phyloP scores from a whole-genome alignment of 768 basidiomycete species.

The Lactarius psammicola region DNA sequence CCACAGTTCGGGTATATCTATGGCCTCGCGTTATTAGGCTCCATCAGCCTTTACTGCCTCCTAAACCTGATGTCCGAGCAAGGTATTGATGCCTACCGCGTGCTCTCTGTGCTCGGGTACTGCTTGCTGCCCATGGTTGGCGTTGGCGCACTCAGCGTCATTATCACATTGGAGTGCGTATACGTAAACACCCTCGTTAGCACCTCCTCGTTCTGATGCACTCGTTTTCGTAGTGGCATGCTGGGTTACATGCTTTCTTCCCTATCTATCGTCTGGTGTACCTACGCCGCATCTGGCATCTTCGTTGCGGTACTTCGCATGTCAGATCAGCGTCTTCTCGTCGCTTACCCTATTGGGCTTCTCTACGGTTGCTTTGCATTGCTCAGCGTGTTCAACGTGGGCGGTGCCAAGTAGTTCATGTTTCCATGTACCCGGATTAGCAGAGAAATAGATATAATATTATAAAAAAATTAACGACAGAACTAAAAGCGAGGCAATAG shows the following conservation, averaged over 20 bases:
- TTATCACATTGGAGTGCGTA: conserved; percentile 83
- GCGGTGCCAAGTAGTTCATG: conserved; percentile 29
- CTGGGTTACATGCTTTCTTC: conserved; percentile 83
- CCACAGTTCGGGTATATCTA: conserved; percentile 99
- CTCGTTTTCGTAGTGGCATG: conserved; percentile 53
- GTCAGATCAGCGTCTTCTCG: conserved; percentile 91
- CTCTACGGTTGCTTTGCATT: conserved; percentile 94
- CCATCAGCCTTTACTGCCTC: conserved; percentile 86
- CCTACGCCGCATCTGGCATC: conserved; percentile 92
- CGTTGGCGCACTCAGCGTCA: conserved; percentile 84
- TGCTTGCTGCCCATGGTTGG: conserved; percentile 97
- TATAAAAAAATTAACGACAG: conserved; percentile 31
- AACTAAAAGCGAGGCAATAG: conserved; percentile 14
- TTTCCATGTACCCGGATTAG: neutral
- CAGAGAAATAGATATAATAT: conserved; percentile 23
- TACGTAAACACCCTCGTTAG: neutral
- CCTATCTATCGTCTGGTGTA: conserved; percentile 92
- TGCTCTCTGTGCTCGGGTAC: conserved; percentile 93
- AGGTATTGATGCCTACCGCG: conserved; percentile 93
- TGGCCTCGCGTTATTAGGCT: conserved; percentile 94
- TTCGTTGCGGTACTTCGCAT: conserved; percentile 94
- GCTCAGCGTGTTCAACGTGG: conserved; percentile 83
- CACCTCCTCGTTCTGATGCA: conserved; percentile 22
- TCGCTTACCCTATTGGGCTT: conserved; percentile 94
- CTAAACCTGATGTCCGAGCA: conserved; percentile 96